Evolutionary conservation across 2,329 filamentous ascomycete species (phyloP), one percentile per base, ranked within the genome.

Genomic region (Coniochaeta sp.): DNA sequence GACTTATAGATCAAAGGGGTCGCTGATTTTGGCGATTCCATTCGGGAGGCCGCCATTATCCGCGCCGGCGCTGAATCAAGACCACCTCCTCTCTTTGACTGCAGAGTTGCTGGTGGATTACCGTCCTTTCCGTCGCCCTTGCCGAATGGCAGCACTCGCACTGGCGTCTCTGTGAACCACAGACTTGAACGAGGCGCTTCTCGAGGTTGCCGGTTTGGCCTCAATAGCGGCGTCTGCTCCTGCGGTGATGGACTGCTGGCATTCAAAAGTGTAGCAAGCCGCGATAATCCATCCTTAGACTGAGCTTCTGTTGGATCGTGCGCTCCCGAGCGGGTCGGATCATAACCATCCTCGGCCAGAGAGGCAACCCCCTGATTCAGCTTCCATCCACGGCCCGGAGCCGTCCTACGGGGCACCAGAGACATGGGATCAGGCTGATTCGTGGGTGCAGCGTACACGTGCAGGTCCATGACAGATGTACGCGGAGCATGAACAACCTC

Each of bases 81-180:
- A 28, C 24, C 47, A 26, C 54, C 54, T 57, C 31, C 54, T 8
- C 14, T 24, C 33, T 14, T 57, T 11, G 31, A 24, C 28, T 34
- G 17, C 54, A 24, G 16, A 1, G 54, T 34, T n/a, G 31, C 38
- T 12, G 6, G n/a, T 59, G 33, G 26, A 8, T 57, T 24, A 14
- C 26, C 31, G 2, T 44, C 36, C 38, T 47, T 60, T 12, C 33
- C 26, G 26, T 55, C 31, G 4, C 22, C 58, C 57, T 72, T 74
- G 6, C 66, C 70, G 52, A 76, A 79, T 0, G 78, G 77, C 24
- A 80, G 70, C 43, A 73, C 70, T 61, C 78, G 75, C 43, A 69
- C 72, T 31, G 74, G 74, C 16, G 77, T 73, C 17, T 67, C 59
- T 14, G 72, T 64, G 1, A 70, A 68, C 31, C 70, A 65, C 8